These are phyloP conservation scores for Exophiala bonariae DNA, from an alignment of 2,329 filamentous ascomycete species.

Conservation along the genomic window DNA sequence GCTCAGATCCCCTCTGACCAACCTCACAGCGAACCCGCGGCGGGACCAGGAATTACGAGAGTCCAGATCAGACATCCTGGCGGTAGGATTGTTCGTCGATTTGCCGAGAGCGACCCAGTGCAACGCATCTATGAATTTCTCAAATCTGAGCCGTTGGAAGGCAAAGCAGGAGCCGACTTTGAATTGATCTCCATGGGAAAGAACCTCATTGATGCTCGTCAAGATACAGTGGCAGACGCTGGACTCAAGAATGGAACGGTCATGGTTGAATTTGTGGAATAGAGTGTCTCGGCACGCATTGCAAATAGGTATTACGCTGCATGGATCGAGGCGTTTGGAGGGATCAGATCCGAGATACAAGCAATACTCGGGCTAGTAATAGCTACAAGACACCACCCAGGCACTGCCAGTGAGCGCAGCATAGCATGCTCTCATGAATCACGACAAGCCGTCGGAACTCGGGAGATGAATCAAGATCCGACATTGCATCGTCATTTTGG, in stretches of 20 bases:
- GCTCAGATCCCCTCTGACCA: slow-evolving; percentile 68
- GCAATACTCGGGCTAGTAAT: too few species aligned
- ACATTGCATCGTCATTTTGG: not conserved
- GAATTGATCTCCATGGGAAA: slow-evolving; percentile 86
- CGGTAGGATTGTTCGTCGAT: slow-evolving; percentile 84
- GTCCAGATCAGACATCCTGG: slow-evolving; percentile 90
- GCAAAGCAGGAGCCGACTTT: slow-evolving; percentile 75
- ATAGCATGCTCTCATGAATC: too few species aligned
- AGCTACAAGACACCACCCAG: too few species aligned
- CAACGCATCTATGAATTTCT: slow-evolving; percentile 92
- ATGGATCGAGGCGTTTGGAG: not conserved
- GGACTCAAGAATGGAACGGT: slow-evolving; percentile 90
- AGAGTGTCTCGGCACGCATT: too few species aligned
- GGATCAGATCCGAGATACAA: too few species aligned
- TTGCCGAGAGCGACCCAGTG: slow-evolving; percentile 73
- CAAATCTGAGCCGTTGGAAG: slow-evolving; percentile 81
- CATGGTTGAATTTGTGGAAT: slow-evolving; percentile 85
- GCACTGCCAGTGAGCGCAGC: too few species aligned
- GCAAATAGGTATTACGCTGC: too few species aligned
- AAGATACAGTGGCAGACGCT: slow-evolving; percentile 73
- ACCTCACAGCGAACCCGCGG: slow-evolving; percentile 75
- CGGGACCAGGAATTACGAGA: slow-evolving; percentile 73
- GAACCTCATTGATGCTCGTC: slow-evolving; percentile 76
- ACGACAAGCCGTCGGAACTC: too few species aligned
- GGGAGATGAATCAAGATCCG: not conserved